A percentile compares a stretch with the other conserved stretches of the same genome.
Evolutionary conservation across 768 basidiomycete species (phyloP).

Genomic region (Psilocybe azurescens): DNA sequence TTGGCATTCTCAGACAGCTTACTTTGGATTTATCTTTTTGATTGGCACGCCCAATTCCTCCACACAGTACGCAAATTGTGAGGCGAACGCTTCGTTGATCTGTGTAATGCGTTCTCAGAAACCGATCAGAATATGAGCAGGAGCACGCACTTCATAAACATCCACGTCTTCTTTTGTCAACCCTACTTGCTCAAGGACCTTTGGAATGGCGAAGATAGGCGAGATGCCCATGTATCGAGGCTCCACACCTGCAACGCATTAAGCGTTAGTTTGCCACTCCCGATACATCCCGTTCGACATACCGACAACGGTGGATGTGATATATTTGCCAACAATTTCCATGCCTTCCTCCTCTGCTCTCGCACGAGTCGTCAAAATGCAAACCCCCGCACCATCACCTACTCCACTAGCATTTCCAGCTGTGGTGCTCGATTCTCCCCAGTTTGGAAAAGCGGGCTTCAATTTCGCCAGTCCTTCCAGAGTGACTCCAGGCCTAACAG

Average conservation of each 20-base stretch:
- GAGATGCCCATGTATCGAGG: slow-evolving; percentile 82
- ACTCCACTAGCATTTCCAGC: slow-evolving; percentile 89
- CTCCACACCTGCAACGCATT: slow-evolving; percentile 60
- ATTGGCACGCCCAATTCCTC: slow-evolving; percentile 79
- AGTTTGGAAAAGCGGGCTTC: slow-evolving; percentile 87
- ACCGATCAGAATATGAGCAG: not conserved
- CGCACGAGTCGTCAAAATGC: slow-evolving; percentile 80
- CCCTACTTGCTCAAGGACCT: slow-evolving; percentile 63
- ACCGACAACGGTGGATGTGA: slow-evolving; percentile 81
- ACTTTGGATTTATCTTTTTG: slow-evolving; percentile 87
- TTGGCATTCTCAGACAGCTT: slow-evolving; percentile 31
- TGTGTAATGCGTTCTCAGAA: slow-evolving; percentile 29
- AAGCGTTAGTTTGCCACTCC: not conserved
- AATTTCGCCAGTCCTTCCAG: slow-evolving; percentile 75
- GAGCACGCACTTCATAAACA: slow-evolving; percentile 64
- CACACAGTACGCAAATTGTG: slow-evolving; percentile 92
- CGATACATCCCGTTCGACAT: slow-evolving; percentile 21
- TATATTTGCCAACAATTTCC: slow-evolving; percentile 84
- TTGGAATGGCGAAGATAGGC: slow-evolving; percentile 75
- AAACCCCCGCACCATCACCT: slow-evolving; percentile 91
- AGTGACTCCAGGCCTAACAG: slow-evolving; percentile 85
- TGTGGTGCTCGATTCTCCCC: slow-evolving; percentile 74
- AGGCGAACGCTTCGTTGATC: slow-evolving; percentile 93
- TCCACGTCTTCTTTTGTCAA: slow-evolving; percentile 76
- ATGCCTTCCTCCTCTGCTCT: slow-evolving; percentile 79